Evolutionary conservation across 768 basidiomycete species (phyloP).

Genomic region (Lenzites betulinus): DNA sequence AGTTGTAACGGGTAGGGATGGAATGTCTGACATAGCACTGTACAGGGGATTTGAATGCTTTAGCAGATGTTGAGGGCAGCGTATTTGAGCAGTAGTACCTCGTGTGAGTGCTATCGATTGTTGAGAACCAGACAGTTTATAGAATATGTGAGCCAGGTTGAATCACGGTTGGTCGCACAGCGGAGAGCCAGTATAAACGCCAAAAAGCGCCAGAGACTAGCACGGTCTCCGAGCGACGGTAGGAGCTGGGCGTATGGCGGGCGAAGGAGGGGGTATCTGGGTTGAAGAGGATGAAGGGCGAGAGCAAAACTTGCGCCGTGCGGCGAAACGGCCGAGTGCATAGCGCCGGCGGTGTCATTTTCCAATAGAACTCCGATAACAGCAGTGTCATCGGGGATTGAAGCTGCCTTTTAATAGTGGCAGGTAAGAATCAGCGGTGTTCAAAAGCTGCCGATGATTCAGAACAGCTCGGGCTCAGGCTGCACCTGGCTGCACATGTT

Average conservation of each 20-base stretch:
- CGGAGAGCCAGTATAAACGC: not conserved
- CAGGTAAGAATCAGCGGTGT: too few species aligned
- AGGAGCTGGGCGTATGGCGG: not conserved
- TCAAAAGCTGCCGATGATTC: too few species aligned
- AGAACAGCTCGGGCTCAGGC: too few species aligned
- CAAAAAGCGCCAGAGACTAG: not conserved
- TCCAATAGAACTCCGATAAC: not conserved
- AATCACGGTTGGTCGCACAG: not conserved
- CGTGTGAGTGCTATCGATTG: slow-evolving; percentile 23
- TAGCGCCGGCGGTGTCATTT: not conserved
- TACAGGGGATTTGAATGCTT: not conserved
- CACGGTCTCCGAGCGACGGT: not conserved
- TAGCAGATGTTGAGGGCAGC: not conserved
- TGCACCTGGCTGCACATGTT: too few species aligned
- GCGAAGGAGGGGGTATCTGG: slow-evolving; percentile 3
- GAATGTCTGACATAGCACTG: slow-evolving; percentile 28
- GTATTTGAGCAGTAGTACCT: slow-evolving; percentile 7
- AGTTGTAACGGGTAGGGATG: slow-evolving; percentile 2
- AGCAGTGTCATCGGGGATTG: too few species aligned
- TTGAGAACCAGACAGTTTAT: not conserved
- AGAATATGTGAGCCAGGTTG: slow-evolving; percentile 16
- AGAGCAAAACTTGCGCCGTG: slow-evolving; percentile 10
- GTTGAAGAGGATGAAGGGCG: not conserved
- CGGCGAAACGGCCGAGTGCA: not conserved
- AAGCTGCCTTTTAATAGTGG: too few species aligned